Evolutionary conservation across 129 eudicot genomes (phyloP), one percentile per base, ranked within the genome.

Genomic region (Pseudognaphalium luteoalbum): DNA sequence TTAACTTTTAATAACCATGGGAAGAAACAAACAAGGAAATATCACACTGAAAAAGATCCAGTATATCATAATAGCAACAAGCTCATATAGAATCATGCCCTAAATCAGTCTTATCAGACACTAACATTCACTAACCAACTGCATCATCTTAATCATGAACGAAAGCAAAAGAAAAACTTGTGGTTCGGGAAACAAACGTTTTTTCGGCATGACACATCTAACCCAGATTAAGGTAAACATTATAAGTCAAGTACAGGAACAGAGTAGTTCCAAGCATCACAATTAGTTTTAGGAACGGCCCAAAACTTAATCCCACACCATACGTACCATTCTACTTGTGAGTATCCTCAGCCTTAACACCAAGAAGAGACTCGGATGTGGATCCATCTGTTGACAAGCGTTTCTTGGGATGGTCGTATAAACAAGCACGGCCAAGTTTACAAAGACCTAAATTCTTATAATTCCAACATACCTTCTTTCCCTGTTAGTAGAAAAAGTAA

Each of bases 391-490:
- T 22, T 41, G 68, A 32, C 62, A 64, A 62, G 35, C 66, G 62
- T 58, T 57, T 66, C 57, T 37, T 70, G 0, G 91, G 85, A 77
- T 88, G 93, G 80, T 85, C 72, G 34, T 71, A 85, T 65, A 64
- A 32, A 78, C 93, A 88, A 29, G 73, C 78, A 32, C 44, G 76
- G 3, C 88, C 88, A 17, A 63, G 70, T 62, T 76, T 82, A 85
- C 87, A 82, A 15, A 75, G 66, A 37, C 91, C 95, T 68, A 42
- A 58, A 52, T 66, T 80, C 44, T 72, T 79, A 61, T 81, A 83
- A 68, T 71, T 37, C 78, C 79, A 70, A 78, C 86, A 88, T 35
- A 78, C 64, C 56, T 61, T 76, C 74, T 70, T 68, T 74, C 79
- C 88, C 95, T 86, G 86, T 64, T 64, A 16, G 47, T 62, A 78